A percentile compares a stretch with the other conserved stretches of the same genome.
Conservation (phyloP, 1,284 basidiomycete species). For the Leccinum huronense region DNA sequence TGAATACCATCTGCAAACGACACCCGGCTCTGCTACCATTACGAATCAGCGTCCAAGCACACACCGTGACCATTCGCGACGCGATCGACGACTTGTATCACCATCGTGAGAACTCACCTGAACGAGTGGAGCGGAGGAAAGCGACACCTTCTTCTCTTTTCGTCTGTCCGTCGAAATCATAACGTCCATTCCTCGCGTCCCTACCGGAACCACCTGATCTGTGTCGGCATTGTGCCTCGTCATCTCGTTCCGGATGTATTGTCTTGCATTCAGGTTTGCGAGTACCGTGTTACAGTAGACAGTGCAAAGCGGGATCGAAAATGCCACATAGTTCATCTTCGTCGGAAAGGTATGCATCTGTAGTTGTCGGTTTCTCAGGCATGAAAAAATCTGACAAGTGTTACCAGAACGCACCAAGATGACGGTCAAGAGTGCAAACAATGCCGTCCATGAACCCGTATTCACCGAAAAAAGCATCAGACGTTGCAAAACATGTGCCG, state of each 20-base stretch:
- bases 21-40: background rate
- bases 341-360: slow-evolving; percentile 9
- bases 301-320: slow-evolving; percentile 12
- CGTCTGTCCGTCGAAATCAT: background rate
- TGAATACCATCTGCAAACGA: background rate
- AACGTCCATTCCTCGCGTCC: background rate
- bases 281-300: slow-evolving; percentile 18
- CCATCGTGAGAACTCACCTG: background rate
- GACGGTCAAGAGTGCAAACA: slow-evolving; percentile 12
- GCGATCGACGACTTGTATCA: background rate
- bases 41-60: background rate
- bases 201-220: background rate
- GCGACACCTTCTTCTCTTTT: background rate
- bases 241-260: slow-evolving; percentile 8
- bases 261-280: slow-evolving; percentile 7
- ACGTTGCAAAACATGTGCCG: slow-evolving; percentile 10
- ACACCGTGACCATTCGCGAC: background rate
- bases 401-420: slow-evolving; percentile 13
- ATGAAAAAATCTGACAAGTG: background rate
- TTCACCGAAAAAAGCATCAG: slow-evolving; percentile 16
- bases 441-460: slow-evolving; percentile 16
- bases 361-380: background rate
- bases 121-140: background rate
- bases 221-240: background rate
- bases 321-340: background rate